Conservation (phyloP, 2,329 filamentous ascomycete species). For the Calonectria pseudoturangicola region DNA sequence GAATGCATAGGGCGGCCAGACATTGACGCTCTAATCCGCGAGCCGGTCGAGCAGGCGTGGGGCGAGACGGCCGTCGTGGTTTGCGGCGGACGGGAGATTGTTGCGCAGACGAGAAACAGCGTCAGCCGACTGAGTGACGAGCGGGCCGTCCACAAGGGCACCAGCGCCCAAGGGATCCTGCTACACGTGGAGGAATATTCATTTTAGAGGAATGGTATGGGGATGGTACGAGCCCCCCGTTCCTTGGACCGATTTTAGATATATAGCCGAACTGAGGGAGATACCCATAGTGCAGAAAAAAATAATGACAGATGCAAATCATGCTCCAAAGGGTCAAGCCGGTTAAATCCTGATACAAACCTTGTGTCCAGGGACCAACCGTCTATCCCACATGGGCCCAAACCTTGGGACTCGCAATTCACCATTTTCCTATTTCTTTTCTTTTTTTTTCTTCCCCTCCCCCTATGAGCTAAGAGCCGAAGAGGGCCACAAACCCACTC, state of each 20-base stretch:
- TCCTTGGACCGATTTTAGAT: conserved; percentile 14
- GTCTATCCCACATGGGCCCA: conserved; percentile 8
- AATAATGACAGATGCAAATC: conserved; percentile 24
- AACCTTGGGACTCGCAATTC: not conserved
- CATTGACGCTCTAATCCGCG: conserved; percentile 70
- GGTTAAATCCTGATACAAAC: conserved; percentile 28
- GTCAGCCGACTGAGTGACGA: conserved; percentile 76
- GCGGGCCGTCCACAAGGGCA: conserved; percentile 78
- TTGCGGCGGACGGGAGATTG: conserved; percentile 74
- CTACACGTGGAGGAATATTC: conserved; percentile 77
- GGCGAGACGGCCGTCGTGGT: conserved; percentile 78
- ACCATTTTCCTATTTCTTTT: conserved; percentile 14
- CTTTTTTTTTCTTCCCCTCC: not conserved
- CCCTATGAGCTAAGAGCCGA: too few relatives aligned
- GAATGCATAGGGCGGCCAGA: conserved; percentile 69
- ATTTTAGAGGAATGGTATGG: conserved; percentile 60
- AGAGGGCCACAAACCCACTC: not conserved
- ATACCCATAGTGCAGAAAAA: conserved; percentile 18
- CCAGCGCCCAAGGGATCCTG: conserved; percentile 77
- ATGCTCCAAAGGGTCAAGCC: conserved; percentile 3
- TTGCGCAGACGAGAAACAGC: conserved; percentile 72
- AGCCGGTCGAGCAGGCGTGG: conserved; percentile 73
- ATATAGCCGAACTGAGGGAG: conserved; percentile 23
- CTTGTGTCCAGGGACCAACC: conserved; percentile 6
- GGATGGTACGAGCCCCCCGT: conserved; percentile 16